A percentile compares a stretch with the other conserved stretches of the same genome.
These are phyloP conservation scores for Cyphellophora attinorum DNA, from an alignment of 2,329 filamentous ascomycete species.

Conservation along the genomic window DNA sequence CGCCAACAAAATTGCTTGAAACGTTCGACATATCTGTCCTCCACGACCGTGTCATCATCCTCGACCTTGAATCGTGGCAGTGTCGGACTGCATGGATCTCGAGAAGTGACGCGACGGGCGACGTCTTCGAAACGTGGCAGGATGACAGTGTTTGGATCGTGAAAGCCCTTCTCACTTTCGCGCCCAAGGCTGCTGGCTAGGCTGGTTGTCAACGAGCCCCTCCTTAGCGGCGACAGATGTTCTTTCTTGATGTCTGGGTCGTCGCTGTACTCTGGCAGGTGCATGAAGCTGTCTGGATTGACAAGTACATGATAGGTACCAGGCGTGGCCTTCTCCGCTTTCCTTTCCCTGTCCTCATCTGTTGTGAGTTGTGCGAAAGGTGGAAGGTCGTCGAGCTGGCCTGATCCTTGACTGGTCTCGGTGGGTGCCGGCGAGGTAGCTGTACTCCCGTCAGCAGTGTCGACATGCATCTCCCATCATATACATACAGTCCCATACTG, in stretches of 20 bases:
- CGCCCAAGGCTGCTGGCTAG: constrained; percentile 17
- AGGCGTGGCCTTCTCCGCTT: constrained; percentile 41
- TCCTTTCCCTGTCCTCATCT: constrained; percentile 49
- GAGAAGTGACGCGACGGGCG: constrained; percentile 23
- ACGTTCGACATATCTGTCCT: constrained; percentile 24
- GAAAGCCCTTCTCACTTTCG: constrained; percentile 1
- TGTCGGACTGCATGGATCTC: constrained; percentile 24
- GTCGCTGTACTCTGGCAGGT: constrained; percentile 41
- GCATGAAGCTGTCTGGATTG: constrained; percentile 44
- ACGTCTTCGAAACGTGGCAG: constrained; percentile 41
- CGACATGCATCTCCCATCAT: constrained; percentile 4
- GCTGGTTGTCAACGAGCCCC: constrained; percentile 21
- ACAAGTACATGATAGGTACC: constrained; percentile 48
- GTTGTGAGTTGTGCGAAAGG: constrained; percentile 44
- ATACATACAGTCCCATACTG: constrained; percentile 47
- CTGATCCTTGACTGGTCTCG: constrained; percentile 22
- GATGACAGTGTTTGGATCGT: constrained; percentile 41
- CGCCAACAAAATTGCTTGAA: constrained; percentile 32
- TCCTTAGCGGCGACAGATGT: constrained; percentile 15
- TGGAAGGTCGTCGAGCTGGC: constrained; percentile 38
- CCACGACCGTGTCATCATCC: constrained; percentile 8
- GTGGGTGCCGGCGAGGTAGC: constrained; percentile 22
- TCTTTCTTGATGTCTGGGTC: constrained; percentile 22
- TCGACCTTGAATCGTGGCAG: constrained; percentile 10
- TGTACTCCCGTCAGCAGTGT: constrained; percentile 10